Percentiles rank a stretch among this genome's conserved stretches.
Conservation (phyloP, 345 rosid species). For the Melaleuca alternifolia region DNA sequence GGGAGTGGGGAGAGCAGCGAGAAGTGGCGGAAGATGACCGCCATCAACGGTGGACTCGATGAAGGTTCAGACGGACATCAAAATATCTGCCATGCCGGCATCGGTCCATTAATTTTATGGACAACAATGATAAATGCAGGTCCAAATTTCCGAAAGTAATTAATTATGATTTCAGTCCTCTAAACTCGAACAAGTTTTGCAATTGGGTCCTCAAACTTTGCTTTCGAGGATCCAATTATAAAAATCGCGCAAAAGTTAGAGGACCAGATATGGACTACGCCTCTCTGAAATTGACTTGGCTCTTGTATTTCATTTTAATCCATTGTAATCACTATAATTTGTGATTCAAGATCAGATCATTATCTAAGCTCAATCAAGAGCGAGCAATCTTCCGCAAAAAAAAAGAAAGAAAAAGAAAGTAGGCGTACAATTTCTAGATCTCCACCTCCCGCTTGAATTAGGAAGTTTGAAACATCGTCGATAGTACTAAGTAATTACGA, state of each 20-base stretch:
- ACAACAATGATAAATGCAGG: background rate
- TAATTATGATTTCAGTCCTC: background rate
- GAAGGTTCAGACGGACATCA: background rate
- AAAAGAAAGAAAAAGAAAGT: too few species aligned
- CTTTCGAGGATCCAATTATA: background rate
- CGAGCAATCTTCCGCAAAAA: too few species aligned
- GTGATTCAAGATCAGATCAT: too few species aligned
- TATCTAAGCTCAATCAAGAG: too few species aligned
- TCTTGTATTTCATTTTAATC: background rate
- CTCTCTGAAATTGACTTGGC: background rate
- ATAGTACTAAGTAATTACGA: background rate
- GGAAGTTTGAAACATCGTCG: too few species aligned
- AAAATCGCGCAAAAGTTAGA: background rate
- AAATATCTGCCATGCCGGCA: background rate
- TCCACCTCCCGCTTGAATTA: too few species aligned
- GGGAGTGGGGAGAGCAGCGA: background rate
- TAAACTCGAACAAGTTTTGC: background rate
- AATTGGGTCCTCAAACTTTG: background rate
- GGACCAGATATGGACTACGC: background rate
- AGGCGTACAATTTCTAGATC: too few species aligned
- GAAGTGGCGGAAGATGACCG: slow-evolving; percentile 15
- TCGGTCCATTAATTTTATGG: background rate
- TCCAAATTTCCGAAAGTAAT: background rate
- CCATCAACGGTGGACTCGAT: slow-evolving; percentile 15
- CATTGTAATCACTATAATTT: too few species aligned